Conservation (phyloP, 108 stramenopile species). For the Skeletonema potamos region DNA sequence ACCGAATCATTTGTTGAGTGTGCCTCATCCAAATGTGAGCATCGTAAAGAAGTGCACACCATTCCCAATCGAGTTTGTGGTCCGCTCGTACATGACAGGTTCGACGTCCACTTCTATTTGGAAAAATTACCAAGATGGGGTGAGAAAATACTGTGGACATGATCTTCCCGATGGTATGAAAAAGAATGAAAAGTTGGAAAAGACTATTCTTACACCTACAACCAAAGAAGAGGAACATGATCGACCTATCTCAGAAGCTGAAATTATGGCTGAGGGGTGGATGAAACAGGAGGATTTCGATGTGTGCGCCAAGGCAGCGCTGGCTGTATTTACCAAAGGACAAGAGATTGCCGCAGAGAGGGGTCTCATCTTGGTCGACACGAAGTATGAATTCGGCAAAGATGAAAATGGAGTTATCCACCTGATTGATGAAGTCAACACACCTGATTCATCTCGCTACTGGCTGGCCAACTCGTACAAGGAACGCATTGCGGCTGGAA, state of each 20-base stretch:
- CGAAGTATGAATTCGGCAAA: conserved; percentile 98
- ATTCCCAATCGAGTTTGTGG: conserved; percentile 98
- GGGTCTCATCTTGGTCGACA: conserved; percentile 98
- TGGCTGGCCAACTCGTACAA: conserved; percentile 93
- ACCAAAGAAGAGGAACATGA: conserved; percentile 98
- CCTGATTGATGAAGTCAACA: conserved; percentile 98
- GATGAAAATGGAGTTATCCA: conserved; percentile 82
- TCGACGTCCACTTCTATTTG: conserved; percentile 97
- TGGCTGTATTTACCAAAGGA: conserved; percentile 83
- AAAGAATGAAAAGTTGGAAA: conserved; percentile 90
- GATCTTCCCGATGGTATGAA: conserved; percentile 91
- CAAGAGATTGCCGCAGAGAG: conserved; percentile 83
- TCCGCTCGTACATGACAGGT: conserved; percentile 95
- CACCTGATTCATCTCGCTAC: conserved; percentile 97
- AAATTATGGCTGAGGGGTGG: conserved; percentile 88
- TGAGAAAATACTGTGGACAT: conserved; percentile 95
- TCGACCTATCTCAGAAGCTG: conserved; percentile 91
- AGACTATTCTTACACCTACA: conserved; percentile 92
- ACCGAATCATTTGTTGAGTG: conserved; percentile 90
- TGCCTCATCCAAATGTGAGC: conserved; percentile 94
- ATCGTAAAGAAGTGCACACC: conserved; percentile 90
- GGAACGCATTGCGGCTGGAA: conserved; percentile 77
- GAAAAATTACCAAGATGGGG: conserved; percentile 97
- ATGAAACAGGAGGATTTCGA: conserved; percentile 87
- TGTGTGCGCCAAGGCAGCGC: conserved; percentile 69